Conservation (phyloP, 148 eudicot genomes). For the Euryodendron excelsum region DNA sequence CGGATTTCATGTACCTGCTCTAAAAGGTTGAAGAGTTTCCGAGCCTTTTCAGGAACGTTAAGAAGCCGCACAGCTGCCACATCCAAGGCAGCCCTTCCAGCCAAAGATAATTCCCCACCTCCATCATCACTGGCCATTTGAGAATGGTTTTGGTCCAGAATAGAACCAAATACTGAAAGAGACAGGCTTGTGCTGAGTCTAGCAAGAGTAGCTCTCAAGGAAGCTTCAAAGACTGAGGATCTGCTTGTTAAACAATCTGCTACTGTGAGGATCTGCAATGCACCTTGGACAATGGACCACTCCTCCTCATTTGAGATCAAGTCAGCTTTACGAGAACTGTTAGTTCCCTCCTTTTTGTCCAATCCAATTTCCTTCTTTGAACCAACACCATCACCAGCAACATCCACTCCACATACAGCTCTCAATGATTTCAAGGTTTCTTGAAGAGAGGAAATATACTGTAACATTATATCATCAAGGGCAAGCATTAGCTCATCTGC, state of each 20-base stretch:
- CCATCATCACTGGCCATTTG: constrained; percentile 44
- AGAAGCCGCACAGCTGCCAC: constrained; percentile 79
- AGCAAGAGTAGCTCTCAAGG: constrained; percentile 87
- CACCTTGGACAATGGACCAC: constrained; percentile 97
- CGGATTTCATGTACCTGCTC: constrained; percentile 60
- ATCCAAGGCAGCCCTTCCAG: constrained; percentile 77
- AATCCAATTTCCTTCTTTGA: constrained; percentile 60
- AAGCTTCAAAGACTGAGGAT: constrained; percentile 97
- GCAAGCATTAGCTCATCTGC: constrained; percentile 84
- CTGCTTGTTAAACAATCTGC: constrained; percentile 90
- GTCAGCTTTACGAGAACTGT: constrained; percentile 67
- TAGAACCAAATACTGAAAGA: constrained; percentile 59
- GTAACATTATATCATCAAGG: constrained; percentile 81
- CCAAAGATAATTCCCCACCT: constrained; percentile 44
- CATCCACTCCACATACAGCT: constrained; percentile 78
- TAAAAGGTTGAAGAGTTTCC: constrained; percentile 70
- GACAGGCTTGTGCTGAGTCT: constrained; percentile 85
- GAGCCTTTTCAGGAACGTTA: constrained; percentile 82
- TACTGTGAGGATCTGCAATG: constrained; percentile 89
- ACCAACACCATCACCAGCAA: constrained; percentile 57
- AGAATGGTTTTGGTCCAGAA: constrained; percentile 55
- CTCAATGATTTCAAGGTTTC: constrained; percentile 78
- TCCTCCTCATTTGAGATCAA: constrained; percentile 88
- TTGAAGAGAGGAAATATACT: constrained; percentile 74
- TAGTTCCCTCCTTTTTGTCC: constrained; percentile 70